Conservation (phyloP, 345 rosid genomes). For the Populus simonii region DNA sequence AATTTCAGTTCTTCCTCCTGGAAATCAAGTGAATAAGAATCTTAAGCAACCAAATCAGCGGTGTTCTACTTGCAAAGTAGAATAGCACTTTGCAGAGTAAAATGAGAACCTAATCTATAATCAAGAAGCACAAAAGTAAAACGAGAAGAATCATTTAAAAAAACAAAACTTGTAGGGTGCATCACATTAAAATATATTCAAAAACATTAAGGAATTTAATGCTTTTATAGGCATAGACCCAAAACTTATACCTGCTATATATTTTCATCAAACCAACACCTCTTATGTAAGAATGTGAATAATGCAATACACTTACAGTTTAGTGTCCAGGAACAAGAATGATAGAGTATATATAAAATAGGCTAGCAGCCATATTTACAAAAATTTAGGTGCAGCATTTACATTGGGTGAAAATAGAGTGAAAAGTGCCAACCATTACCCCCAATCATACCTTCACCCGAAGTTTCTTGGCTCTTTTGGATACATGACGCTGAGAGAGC, state of each 20-base stretch:
- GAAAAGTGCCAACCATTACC: constrained; percentile 1
- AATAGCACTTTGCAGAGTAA: constrained; percentile 1
- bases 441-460: constrained; percentile 61
- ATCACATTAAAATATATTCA: neutral
- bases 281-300: neutral
- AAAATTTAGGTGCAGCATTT: neutral
- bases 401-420: neutral
- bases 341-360: neutral
- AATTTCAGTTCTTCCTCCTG: constrained; percentile 93
- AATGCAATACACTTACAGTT: neutral
- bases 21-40: constrained; percentile 15
- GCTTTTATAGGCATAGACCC: neutral
- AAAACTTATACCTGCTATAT: neutral
- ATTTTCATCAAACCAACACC: neutral
- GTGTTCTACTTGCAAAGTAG: too few relatives aligned
- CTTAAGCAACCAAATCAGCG: neutral
- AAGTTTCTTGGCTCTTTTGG: constrained; percentile 96
- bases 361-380: neutral
- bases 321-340: neutral
- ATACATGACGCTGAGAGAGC: constrained; percentile 84
- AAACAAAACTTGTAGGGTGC: too few relatives aligned
- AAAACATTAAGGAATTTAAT: neutral
- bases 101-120: neutral
- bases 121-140: neutral
- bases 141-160: neutral